Evolutionary conservation across 176 grass and related monocot genomes (phyloP).

Genomic region (Rhipidocladum racemiflorum): DNA sequence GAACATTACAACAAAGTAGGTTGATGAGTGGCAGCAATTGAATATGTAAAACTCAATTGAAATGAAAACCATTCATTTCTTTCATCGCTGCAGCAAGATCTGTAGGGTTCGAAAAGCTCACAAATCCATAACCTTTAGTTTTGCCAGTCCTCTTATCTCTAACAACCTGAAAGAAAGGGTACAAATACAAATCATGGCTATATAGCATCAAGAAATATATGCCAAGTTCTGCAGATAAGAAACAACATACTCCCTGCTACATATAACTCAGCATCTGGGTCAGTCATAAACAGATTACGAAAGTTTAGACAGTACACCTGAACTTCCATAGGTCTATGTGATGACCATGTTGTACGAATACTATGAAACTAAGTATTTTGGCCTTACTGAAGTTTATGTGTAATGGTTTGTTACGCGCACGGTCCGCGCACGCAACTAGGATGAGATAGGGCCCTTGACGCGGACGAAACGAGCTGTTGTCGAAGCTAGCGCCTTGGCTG

Average conservation of each 20-base stretch:
- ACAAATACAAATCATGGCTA: slow-evolving; percentile 2
- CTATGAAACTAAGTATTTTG: neutral
- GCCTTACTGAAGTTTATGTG: neutral
- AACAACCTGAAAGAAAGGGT: slow-evolving; percentile 65
- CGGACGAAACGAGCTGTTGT: no score
- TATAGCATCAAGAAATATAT: slow-evolving; percentile 21
- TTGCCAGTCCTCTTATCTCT: slow-evolving; percentile 96
- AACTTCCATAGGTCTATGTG: neutral
- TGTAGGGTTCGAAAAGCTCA: slow-evolving; percentile 92
- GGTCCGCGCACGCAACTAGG: no score
- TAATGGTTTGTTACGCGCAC: no score
- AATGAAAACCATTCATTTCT: slow-evolving; percentile 92
- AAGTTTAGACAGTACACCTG: neutral
- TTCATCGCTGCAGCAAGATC: slow-evolving; percentile 64
- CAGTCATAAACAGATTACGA: neutral
- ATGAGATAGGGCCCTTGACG: no score
- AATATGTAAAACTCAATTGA: neutral
- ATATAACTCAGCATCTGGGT: neutral
- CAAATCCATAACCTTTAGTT: slow-evolving; percentile 98
- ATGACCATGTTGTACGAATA: neutral
- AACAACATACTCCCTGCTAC: neutral
- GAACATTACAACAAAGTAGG: neutral
- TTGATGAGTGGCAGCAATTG: neutral
- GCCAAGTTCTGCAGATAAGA: slow-evolving; percentile 2
- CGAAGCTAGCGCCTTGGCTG: no score